phyloP scores from a whole-genome alignment of 2,329 filamentous ascomycete genomes.

The Aspergillus aculeatinus region DNA sequence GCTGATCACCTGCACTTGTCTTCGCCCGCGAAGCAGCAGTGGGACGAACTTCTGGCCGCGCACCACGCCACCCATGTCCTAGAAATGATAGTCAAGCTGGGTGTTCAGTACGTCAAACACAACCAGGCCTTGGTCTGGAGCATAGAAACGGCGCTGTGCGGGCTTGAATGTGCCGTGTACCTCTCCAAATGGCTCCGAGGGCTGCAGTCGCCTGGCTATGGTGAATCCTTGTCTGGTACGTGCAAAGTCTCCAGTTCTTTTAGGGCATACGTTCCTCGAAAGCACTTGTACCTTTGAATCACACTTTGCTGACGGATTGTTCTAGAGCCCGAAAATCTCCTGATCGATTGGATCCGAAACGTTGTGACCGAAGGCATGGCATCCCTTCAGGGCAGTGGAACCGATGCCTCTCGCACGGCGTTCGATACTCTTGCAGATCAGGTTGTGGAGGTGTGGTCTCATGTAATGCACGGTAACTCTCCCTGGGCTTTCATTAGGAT shows the following conservation, averaged over 20 bases:
- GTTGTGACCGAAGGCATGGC: slow-evolving; percentile 2
- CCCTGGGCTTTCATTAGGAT: slow-evolving; percentile 2
- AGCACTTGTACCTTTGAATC: no score
- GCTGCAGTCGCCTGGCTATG: neutral
- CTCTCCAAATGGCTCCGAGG: slow-evolving; percentile 6
- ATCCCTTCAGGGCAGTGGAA: neutral
- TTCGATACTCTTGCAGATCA: neutral
- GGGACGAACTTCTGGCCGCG: neutral
- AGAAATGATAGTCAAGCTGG: neutral
- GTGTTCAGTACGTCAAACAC: slow-evolving; percentile 4
- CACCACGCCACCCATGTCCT: slow-evolving; percentile 4
- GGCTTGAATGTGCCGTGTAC: slow-evolving; percentile 3
- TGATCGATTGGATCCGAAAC: slow-evolving; percentile 5
- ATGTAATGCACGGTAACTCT: slow-evolving; percentile 8
- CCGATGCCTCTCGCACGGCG: neutral
- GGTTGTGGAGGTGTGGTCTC: slow-evolving; percentile 5
- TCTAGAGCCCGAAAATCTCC: neutral
- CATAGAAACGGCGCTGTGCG: neutral
- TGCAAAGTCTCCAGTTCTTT: neutral
- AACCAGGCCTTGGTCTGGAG: slow-evolving; percentile 6
- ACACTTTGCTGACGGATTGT: no score
- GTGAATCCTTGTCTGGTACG: neutral
- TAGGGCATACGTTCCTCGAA: no score
- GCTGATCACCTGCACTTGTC: neutral
- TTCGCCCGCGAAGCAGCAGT: neutral